Base-by-base conservation (phyloP, 495 filamentous ascomycete species). In the Apodospora peruviana region DNA sequence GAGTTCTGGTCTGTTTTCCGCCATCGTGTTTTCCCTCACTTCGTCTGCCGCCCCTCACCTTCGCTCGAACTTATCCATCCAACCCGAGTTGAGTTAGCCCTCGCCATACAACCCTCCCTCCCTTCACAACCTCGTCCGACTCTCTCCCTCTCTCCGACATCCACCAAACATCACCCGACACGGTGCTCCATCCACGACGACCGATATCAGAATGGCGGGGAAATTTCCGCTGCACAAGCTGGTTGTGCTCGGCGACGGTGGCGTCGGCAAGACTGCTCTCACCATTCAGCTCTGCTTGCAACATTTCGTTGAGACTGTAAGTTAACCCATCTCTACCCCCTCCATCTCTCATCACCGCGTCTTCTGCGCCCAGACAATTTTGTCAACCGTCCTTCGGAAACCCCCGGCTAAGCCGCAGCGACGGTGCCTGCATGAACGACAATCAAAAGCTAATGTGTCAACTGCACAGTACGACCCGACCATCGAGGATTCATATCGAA, bases 191-290 rank as follows among this genome's bases (percentile, higher is more conserved):
- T 29, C 47, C 44, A 43, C 50, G 21, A 35, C 43, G 24, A 52
- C 44, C 47, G 48, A 55, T 40, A 48, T 57, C 39, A 68, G 60
- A 40, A 81, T 81, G 77, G 73, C 76, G 70, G 76, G 76, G 52
- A 77, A 93, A 78, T 95, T 96, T 91, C 95, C 90, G 61, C 74
- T 96, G 65, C 96, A 97, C 73, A 98, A 97, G 70, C 73, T 98
- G 80, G 93, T 97, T 80, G 93, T 98, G 74, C 80, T 97, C 27
- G 93, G 93, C 22, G 74, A 77, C 39, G 73, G 74, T 57, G 74
- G 74, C 54, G 90, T 96, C 46, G 93, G 93, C 41, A 98, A 98
- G 78, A 98, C 93, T 23, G 93, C 93, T 47, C 71, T 98, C 60
- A 98, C 93, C 37, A 97, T 97, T 68, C 93, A 98, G 78, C 85